Evolutionary conservation across 2,329 filamentous ascomycete species (phyloP), one percentile per base, ranked within the genome.

Genomic region (Colletotrichum lentis): DNA sequence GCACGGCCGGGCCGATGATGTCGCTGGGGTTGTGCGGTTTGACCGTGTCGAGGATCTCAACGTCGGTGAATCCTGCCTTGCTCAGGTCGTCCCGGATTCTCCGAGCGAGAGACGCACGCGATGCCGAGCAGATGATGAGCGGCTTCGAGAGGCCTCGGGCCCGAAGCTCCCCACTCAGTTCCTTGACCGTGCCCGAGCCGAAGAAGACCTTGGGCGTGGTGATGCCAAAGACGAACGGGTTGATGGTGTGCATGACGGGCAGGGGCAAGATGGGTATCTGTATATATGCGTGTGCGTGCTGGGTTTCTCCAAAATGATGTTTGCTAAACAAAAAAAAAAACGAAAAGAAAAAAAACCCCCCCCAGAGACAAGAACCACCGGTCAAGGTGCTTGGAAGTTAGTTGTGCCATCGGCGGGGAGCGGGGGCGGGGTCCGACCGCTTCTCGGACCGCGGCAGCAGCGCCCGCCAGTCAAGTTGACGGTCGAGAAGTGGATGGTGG

Each of bases 51-150:
- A 80, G 74, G 22, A 81, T 74, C 50, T 77, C 71, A 35, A 78
- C 72, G 16, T 78, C 77, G 2, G 77, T 74, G 41, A 80, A 75
- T 0, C 60, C 68, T 0, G 60, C 47, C 22, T 62, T 31, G 16
- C 24, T 7, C 20, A 70, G 41, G 6, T 77, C 74, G 18, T 73
- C 67, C 64, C 76, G 76, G 14, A 81, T 76, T 10, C 70, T 75
- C 24, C 71, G 72, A 6, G 79, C 78, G 12, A 80, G 72, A 8
- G 72, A 69, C n/a, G 76, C 71, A 46, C 79, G 77, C 3, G 79
- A 81, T 6, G 79, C 78, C 18, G 78, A 80, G 35, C 73, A 77
- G 35, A 81, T 75, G 52, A 81, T 77, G 62, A 81, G 75, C 0
- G 79, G 79, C 12, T 73, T 72, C 4, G 75, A 72, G 8, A 79